Base-by-base conservation (phyloP, 164 flowering plant genomes). In the Piper betle region DNA sequence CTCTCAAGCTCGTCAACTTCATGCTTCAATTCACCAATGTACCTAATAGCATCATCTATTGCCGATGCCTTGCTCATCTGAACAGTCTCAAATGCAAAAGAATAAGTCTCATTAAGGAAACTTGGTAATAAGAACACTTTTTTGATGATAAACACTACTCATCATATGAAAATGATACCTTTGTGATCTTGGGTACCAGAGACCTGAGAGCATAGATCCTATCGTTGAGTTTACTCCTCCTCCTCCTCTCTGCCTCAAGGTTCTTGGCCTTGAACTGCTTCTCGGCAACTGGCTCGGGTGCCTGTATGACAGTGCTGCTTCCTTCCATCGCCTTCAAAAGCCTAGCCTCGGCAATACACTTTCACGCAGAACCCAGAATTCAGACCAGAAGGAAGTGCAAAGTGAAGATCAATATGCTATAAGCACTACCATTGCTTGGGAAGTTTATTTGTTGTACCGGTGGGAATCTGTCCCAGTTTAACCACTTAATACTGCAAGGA, bases 181-280 rank as follows among this genome's bases (percentile, higher is more conserved):
- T 88, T 18, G 95, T 88, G 72, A 91, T 86, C 7, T 68, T 81
- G 4, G 97, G 97, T 64, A 91, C 97, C 37, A 78, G 55, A 19
- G 87, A 39, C 9, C 97, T 90, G 17, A 91, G 79, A 41, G 67
- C 67, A 3, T 80, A 71, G 59, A 85, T 82, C 69, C 83, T 69
- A 12, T 74, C 76, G 59, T 73, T 70, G 66, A 91, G 86, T 64
- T 77, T 88, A 64, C 65, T 53, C 58, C 97, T 77, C 63, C 96
- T 71, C 37, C 43, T 77, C 66, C 96, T 82, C 77, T 91, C 97
- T 1, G 97, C 84, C 1, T 60, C 40, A 39, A 91, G 82, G 78
- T 88, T 91, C 79, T 80, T 80, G 18, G 96, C 84, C 63, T 83
- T 88, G 79, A 20, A 82, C 15, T 18, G 62, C 37, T 60, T 57